These are phyloP conservation scores for Inonotus hispidus DNA, from an alignment of 1,284 basidiomycete genomes.

Conservation along the genomic window DNA sequence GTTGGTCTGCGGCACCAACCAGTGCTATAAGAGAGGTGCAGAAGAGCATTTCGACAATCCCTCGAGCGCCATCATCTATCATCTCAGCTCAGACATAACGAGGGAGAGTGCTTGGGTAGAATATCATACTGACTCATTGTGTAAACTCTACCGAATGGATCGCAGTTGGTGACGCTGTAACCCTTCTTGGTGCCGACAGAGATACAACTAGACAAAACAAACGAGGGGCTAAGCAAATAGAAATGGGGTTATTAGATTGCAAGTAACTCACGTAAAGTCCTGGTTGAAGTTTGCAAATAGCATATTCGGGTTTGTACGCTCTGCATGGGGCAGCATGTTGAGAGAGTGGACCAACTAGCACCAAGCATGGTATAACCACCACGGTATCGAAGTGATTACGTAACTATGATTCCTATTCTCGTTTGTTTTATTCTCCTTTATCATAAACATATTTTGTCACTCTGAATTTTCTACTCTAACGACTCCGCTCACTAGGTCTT, in stretches of 20 bases:
- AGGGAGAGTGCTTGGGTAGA: not conserved
- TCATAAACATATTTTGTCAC: too few relatives aligned
- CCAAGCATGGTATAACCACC: not conserved
- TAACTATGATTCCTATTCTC: too few relatives aligned
- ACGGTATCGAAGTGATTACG: too few relatives aligned
- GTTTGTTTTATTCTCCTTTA: too few relatives aligned
- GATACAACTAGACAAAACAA: constrained; percentile 89
- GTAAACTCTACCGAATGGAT: constrained; percentile 95
- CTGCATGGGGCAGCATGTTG: constrained; percentile 28
- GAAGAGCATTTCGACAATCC: constrained; percentile 99
- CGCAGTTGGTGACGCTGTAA: constrained; percentile 96
- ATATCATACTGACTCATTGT: constrained; percentile 72
- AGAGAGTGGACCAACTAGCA: not conserved
- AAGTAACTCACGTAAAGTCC: constrained; percentile 65
- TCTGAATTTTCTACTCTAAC: too few relatives aligned
- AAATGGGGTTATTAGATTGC: not conserved
- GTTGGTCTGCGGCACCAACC: constrained; percentile 90
- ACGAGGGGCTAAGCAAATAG: not conserved
- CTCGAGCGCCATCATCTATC: constrained; percentile 84
- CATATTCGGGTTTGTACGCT: constrained; percentile 49
- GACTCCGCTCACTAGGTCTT: too few relatives aligned
- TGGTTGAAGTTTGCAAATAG: constrained; percentile 87
- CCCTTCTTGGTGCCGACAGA: constrained; percentile 94
- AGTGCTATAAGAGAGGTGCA: constrained; percentile 96
- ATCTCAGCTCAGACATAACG: not conserved